Evolutionary conservation across 371 early-diverging fungal genomes (phyloP).

Genomic region (Apophysomyces elegans): DNA sequence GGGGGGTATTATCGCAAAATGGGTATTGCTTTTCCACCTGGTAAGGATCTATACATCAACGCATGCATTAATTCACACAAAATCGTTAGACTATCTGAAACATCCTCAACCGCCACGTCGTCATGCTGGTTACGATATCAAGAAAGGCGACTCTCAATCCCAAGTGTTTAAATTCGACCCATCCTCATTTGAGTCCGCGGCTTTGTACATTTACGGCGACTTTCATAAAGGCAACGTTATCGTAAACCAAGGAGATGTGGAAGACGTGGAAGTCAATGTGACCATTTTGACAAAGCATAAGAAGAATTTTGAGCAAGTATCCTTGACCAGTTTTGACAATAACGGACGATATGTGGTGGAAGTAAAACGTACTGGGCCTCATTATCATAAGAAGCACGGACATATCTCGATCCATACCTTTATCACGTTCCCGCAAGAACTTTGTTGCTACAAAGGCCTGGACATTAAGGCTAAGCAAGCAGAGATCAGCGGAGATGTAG

Average conservation of each 20-base stretch:
- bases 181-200: background rate
- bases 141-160: conserved; percentile 1
- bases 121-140: conserved; percentile 14
- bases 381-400: conserved; percentile 14
- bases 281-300: conserved; percentile 7
- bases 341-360: conserved; percentile 18
- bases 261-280: conserved; percentile 12
- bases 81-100: background rate
- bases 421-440: conserved; percentile 11
- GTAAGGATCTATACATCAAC: background rate
- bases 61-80: too few relatives aligned
- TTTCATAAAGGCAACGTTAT: background rate
- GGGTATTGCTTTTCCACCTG: conserved; percentile 17
- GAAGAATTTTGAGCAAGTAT: conserved; percentile 5
- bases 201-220: background rate
- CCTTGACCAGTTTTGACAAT: conserved; percentile 9
- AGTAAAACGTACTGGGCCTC: conserved; percentile 8
- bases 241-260: background rate
- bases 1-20: conserved; percentile 2
- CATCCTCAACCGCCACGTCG: conserved; percentile 20
- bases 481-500: conserved; percentile 10
- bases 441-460: conserved; percentile 5
- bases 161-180: conserved; percentile 4
- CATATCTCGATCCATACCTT: conserved; percentile 17
- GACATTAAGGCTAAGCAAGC: conserved; percentile 7